Percentiles rank a stretch among this genome's conserved stretches.
phyloP scores from a whole-genome alignment of 164 flowering plant genomes.

The Magnolia officinalis region DNA sequence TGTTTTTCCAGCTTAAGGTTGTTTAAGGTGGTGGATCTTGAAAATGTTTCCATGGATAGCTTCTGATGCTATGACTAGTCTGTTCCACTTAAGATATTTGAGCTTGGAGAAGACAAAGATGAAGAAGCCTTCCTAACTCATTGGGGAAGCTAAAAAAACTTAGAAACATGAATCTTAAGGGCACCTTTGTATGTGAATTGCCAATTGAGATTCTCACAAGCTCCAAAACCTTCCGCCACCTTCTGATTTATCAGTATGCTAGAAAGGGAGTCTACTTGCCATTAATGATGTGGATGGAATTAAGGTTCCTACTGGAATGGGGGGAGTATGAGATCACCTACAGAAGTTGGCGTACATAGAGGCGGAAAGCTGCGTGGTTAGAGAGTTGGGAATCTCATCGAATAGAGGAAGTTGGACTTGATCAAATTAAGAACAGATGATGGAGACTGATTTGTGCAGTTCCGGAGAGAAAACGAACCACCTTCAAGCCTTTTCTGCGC shows the following conservation, averaged over 20 bases:
- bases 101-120: slow-evolving; percentile 10
- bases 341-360: slow-evolving; percentile 11
- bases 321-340: background rate
- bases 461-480: slow-evolving; percentile 3
- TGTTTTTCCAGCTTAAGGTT: background rate
- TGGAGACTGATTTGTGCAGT: slow-evolving; percentile 5
- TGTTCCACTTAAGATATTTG: slow-evolving; percentile 7
- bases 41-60: background rate
- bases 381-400: slow-evolving; percentile 4
- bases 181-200: slow-evolving; percentile 8
- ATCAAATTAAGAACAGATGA: background rate
- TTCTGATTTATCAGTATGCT: background rate
- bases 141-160: slow-evolving; percentile 6
- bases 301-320: background rate
- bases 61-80: background rate
- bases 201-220: slow-evolving; percentile 9
- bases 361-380: background rate
- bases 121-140: slow-evolving; percentile 6
- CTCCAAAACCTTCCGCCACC: slow-evolving; percentile 10
- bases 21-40: slow-evolving; percentile 8
- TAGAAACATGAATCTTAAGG: slow-evolving; percentile 9
- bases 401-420: slow-evolving; percentile 7
- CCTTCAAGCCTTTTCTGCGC: slow-evolving; percentile 1
- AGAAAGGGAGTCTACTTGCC: background rate
- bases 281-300: background rate